Evolutionary conservation across 805 yeast genomes (phyloP).

Genomic region (Yamadazyma sp.): DNA sequence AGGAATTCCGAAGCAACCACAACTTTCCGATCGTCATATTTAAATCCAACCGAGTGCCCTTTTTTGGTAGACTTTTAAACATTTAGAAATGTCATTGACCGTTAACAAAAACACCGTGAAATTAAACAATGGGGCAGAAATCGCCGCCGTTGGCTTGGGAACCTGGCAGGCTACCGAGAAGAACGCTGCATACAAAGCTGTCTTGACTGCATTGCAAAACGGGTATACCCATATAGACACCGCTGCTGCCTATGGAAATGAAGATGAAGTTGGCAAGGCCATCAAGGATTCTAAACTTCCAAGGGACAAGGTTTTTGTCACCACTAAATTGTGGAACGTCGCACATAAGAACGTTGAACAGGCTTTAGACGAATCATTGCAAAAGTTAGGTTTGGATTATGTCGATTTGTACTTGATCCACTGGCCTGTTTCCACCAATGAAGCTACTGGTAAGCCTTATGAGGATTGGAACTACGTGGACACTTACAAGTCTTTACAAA

Average conservation of each 20-base stretch:
- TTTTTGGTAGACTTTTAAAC: too few species aligned
- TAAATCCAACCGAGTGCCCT: too few species aligned
- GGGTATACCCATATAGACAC: conserved; percentile 82
- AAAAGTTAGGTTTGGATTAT: conserved; percentile 68
- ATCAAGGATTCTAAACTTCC: conserved; percentile 59
- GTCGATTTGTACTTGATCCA: conserved; percentile 79
- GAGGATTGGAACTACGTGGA: conserved; percentile 31
- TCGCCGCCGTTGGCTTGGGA: conserved; percentile 73
- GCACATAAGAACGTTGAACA: conserved; percentile 50
- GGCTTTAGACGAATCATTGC: conserved; percentile 59
- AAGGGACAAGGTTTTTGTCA: conserved; percentile 64
- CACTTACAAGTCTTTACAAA: conserved; percentile 50
- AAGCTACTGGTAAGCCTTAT: conserved; percentile 24
- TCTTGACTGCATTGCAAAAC: conserved; percentile 55
- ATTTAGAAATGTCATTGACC: conserved; percentile 3
- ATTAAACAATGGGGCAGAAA: conserved; percentile 60
- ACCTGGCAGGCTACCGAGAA: conserved; percentile 64
- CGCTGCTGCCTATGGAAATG: conserved; percentile 69
- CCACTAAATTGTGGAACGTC: conserved; percentile 68
- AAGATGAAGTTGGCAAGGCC: conserved; percentile 59
- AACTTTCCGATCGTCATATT: too few species aligned
- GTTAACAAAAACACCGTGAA: conserved; percentile 24
- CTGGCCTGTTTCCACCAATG: conserved; percentile 57
- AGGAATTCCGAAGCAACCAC: too few species aligned
- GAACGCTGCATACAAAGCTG: conserved; percentile 54